Percentiles rank a stretch among this genome's conserved stretches.
Conservation (phyloP, 805 yeast genomes). For the Kuraishia hungarica region DNA sequence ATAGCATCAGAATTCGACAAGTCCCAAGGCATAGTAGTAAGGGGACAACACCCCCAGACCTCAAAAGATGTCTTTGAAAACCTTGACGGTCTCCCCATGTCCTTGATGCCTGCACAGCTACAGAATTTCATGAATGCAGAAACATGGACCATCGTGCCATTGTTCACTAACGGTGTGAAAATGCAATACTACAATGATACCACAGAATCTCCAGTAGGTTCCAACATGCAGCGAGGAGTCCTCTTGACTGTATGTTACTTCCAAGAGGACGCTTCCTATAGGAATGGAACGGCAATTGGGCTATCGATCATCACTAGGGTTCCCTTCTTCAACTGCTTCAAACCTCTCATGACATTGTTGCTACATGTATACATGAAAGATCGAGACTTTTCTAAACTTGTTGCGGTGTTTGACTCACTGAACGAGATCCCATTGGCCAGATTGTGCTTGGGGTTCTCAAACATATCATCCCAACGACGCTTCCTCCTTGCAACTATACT, state of each 20-base stretch:
- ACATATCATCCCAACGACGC: not conserved
- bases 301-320: slow-evolving; percentile 36
- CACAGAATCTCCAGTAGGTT: not conserved
- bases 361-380: slow-evolving; percentile 31
- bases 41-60: slow-evolving; percentile 48
- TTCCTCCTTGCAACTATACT: not conserved
- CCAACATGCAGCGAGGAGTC: not conserved
- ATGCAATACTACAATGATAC: slow-evolving; percentile 7
- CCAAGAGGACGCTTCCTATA: slow-evolving; percentile 22
- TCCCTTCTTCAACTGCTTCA: slow-evolving; percentile 36
- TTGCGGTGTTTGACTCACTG: slow-evolving; percentile 11
- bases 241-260: slow-evolving; percentile 21
- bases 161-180: slow-evolving; percentile 26
- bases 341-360: slow-evolving; percentile 37
- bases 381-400: slow-evolving; percentile 8
- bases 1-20: slow-evolving; percentile 76
- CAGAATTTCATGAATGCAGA: slow-evolving; percentile 35
- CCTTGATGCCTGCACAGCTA: slow-evolving; percentile 28
- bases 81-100: slow-evolving; percentile 5
- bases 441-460: not conserved
- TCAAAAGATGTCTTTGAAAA: not conserved
- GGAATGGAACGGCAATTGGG: slow-evolving; percentile 35
- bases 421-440: slow-evolving; percentile 20
- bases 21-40: slow-evolving; percentile 60
- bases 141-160: slow-evolving; percentile 48